Conservation (phyloP, 2,329 filamentous ascomycete species). For the Epichloe elymi region DNA sequence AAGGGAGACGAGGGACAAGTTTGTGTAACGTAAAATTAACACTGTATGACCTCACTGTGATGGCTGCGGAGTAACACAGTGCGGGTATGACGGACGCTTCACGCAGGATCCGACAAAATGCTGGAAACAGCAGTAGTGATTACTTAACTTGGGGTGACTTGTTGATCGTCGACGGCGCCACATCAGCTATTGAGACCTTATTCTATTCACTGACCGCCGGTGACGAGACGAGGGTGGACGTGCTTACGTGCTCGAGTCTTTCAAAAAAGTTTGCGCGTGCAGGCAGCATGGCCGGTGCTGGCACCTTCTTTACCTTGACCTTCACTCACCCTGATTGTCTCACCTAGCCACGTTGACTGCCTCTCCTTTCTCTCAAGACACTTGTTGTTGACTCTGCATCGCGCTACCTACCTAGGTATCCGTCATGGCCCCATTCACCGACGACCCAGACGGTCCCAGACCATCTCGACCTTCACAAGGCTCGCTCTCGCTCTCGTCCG, state of each 20-base stretch:
- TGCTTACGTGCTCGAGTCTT: too few relatives aligned
- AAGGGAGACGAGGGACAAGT: neutral
- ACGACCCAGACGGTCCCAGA: constrained; percentile 8
- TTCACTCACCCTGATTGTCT: neutral
- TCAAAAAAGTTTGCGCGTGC: too few relatives aligned
- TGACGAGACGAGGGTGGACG: neutral
- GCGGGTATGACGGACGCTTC: neutral
- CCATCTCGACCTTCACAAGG: constrained; percentile 29
- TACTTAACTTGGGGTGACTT: too few relatives aligned
- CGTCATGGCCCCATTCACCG: constrained; percentile 7
- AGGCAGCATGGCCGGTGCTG: too few relatives aligned
- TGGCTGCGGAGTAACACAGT: neutral
- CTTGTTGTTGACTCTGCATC: neutral
- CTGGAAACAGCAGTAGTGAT: neutral
- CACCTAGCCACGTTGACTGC: neutral
- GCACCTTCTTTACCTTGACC: too few relatives aligned
- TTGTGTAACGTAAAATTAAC: neutral
- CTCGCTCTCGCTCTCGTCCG: constrained; percentile 58
- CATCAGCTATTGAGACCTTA: neutral
- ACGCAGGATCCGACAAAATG: too few relatives aligned
- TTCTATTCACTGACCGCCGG: neutral
- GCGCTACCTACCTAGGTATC: neutral
- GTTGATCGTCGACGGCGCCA: neutral
- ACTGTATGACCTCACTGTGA: neutral
- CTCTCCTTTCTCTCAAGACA: neutral